These are phyloP conservation scores for Suhomyces prunicola DNA, from an alignment of 805 yeast species.

Conservation along the genomic window DNA sequence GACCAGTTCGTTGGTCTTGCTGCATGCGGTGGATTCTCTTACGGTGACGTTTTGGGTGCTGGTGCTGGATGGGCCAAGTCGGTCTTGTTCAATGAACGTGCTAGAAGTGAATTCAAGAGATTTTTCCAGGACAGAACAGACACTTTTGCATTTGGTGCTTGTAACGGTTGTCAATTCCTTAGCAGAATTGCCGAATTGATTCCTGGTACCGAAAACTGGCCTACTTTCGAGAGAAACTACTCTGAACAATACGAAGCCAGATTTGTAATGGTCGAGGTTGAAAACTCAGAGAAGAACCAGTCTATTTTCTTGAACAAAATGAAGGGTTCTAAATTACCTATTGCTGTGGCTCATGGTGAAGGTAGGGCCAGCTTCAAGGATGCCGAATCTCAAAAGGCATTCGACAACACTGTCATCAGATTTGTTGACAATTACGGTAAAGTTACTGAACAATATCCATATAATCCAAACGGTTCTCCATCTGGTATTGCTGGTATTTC, in stretches of 20 bases:
- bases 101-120: conserved; percentile 68
- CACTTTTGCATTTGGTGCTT: conserved; percentile 96
- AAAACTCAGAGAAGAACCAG: conserved; percentile 45
- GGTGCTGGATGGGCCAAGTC: conserved; percentile 99
- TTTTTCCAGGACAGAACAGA: conserved; percentile 86
- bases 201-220: conserved; percentile 96
- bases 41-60: conserved; percentile 98
- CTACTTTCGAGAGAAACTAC: conserved; percentile 83
- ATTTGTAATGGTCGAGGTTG: conserved; percentile 81
- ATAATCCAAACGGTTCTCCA: conserved; percentile 95
- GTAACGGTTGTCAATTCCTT: conserved; percentile 97
- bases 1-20: conserved; percentile 88
- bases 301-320: conserved; percentile 79
- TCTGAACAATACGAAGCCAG: conserved; percentile 98
- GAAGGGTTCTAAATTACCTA: conserved; percentile 92
- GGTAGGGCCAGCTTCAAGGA: conserved; percentile 78
- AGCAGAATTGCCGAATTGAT: conserved; percentile 80
- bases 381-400: conserved; percentile 40
- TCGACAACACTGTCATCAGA: conserved; percentile 61
- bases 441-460: conserved; percentile 79
- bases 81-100: conserved; percentile 75
- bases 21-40: conserved; percentile 98
- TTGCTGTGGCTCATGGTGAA: conserved; percentile 98
- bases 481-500: conserved; percentile 90
- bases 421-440: conserved; percentile 91